phyloP scores from a whole-genome alignment of 1,139 yeast species.

The Kazachstania sp. region DNA sequence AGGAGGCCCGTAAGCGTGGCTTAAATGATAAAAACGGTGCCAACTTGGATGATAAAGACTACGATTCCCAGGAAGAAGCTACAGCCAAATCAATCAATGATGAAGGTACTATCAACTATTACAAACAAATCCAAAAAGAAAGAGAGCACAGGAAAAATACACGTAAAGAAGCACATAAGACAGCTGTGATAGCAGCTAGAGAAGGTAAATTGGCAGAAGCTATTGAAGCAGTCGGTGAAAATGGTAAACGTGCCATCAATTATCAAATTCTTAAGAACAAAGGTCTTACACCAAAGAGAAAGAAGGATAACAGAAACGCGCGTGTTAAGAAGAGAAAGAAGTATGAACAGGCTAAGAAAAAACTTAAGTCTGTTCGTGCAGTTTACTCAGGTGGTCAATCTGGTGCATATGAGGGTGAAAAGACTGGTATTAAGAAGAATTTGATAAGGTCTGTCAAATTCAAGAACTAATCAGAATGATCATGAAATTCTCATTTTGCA shows the following conservation, averaged over 20 bases:
- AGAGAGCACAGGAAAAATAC: constrained; percentile 42
- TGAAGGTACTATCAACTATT: constrained; percentile 35
- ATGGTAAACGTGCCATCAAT: constrained; percentile 91
- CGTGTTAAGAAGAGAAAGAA: constrained; percentile 98
- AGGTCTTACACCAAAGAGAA: constrained; percentile 88
- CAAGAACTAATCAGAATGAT: constrained; percentile 15
- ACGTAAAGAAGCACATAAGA: constrained; percentile 58
- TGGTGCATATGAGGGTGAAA: constrained; percentile 88
- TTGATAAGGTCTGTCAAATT: constrained; percentile 79
- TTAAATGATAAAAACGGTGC: constrained; percentile 48
- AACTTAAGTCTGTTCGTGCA: constrained; percentile 80
- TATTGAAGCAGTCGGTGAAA: constrained; percentile 56
- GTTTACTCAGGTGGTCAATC: constrained; percentile 66
- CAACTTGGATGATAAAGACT: constrained; percentile 42
- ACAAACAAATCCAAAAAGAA: constrained; percentile 39
- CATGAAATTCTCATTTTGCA: no score
- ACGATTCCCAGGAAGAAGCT: constrained; percentile 41
- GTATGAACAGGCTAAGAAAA: constrained; percentile 92
- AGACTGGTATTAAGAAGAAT: constrained; percentile 95
- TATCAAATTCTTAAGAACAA: constrained; percentile 90
- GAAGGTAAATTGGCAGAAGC: constrained; percentile 74
- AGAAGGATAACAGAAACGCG: constrained; percentile 89
- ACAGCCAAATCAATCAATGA: constrained; percentile 35
- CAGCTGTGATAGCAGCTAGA: constrained; percentile 71
- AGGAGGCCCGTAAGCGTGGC: constrained; percentile 86